A percentile compares a stretch with the other conserved stretches of the same genome.
These are phyloP conservation scores for Hyphodiscus sp. DNA, from an alignment of 2,329 filamentous ascomycete genomes.

Conservation along the genomic window DNA sequence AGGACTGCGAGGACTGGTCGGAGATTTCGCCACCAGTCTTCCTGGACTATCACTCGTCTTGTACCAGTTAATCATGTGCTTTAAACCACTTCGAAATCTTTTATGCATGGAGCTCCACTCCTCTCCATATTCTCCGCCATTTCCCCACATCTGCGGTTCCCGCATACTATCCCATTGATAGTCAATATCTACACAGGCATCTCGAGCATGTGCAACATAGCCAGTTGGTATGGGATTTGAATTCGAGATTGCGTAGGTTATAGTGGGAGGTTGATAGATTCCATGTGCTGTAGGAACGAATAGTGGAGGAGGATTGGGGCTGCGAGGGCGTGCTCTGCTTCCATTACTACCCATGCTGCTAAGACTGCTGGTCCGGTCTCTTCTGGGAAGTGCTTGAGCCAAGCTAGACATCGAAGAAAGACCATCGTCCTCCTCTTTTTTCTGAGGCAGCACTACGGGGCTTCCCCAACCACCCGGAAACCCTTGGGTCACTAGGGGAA, in stretches of 20 bases:
- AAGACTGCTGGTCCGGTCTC: constrained; percentile 30
- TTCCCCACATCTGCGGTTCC: constrained; percentile 71
- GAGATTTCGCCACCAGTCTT: constrained; percentile 43
- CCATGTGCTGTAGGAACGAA: constrained; percentile 22
- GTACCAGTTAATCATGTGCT: constrained; percentile 81
- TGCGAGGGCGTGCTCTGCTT: constrained; percentile 17
- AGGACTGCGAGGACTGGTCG: constrained; percentile 26
- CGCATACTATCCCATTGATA: constrained; percentile 95
- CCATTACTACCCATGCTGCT: constrained; percentile 26
- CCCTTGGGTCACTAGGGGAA: constrained; percentile 26
- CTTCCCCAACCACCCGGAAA: constrained; percentile 34
- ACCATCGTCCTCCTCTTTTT: constrained; percentile 23
- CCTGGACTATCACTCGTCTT: constrained; percentile 46
- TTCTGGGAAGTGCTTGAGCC: constrained; percentile 21
- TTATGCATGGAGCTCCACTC: constrained; percentile 96
- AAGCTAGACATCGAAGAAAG: constrained; percentile 23
- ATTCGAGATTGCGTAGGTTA: constrained; percentile 75
- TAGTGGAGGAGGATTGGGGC: constrained; percentile 6
- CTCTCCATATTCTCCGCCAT: constrained; percentile 81
- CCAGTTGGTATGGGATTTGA: constrained; percentile 79
- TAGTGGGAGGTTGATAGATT: constrained; percentile 68
- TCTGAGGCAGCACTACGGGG: constrained; percentile 20
- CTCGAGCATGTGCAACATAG: constrained; percentile 83
- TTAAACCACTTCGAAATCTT: constrained; percentile 74
- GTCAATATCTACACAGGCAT: constrained; percentile 81